A percentile compares a stretch with the other conserved stretches of the same genome.
These are phyloP conservation scores for Pachysolen tannophilus DNA, from an alignment of 805 yeast species.

Conservation along the genomic window DNA sequence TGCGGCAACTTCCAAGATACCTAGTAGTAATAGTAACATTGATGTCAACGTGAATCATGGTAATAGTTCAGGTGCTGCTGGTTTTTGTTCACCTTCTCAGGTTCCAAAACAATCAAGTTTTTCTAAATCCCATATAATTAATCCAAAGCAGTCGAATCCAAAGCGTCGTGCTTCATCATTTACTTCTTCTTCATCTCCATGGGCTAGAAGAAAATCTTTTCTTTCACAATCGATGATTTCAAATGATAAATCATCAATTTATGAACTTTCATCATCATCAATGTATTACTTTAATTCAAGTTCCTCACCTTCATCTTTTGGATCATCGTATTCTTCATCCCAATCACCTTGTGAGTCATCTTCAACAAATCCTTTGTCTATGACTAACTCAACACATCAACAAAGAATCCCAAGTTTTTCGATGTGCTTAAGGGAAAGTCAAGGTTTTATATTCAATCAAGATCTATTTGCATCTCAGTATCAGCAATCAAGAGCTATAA, in stretches of 20 bases:
- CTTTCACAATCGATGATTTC: slow-evolving; percentile 50
- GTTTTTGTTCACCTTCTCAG: too few relatives aligned
- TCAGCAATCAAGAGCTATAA: slow-evolving; percentile 43
- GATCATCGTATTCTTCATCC: slow-evolving; percentile 10
- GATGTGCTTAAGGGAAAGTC: slow-evolving; percentile 50
- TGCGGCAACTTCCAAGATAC: too few relatives aligned
- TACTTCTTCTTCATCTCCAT: slow-evolving; percentile 37
- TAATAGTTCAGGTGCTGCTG: too few relatives aligned
- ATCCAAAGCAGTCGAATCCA: too few relatives aligned
- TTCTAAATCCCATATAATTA: too few relatives aligned
- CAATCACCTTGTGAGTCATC: neutral
- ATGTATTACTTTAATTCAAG: too few relatives aligned
- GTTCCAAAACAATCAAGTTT: too few relatives aligned
- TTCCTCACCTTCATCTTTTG: slow-evolving; percentile 21
- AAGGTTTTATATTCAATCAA: slow-evolving; percentile 73
- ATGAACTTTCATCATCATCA: slow-evolving; percentile 32
- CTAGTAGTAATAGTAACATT: too few relatives aligned
- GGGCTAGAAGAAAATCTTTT: slow-evolving; percentile 48
- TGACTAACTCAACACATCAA: slow-evolving; percentile 4
- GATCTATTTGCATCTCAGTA: slow-evolving; percentile 67
- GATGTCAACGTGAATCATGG: too few relatives aligned
- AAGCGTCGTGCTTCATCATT: slow-evolving; percentile 19
- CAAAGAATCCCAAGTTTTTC: slow-evolving; percentile 26
- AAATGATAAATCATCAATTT: slow-evolving; percentile 45
- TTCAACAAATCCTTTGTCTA: too few relatives aligned